Percentiles rank a stretch among this genome's conserved stretches.
phyloP scores from a whole-genome alignment of 1,284 basidiomycete genomes.

The Kwoniella shivajii region DNA sequence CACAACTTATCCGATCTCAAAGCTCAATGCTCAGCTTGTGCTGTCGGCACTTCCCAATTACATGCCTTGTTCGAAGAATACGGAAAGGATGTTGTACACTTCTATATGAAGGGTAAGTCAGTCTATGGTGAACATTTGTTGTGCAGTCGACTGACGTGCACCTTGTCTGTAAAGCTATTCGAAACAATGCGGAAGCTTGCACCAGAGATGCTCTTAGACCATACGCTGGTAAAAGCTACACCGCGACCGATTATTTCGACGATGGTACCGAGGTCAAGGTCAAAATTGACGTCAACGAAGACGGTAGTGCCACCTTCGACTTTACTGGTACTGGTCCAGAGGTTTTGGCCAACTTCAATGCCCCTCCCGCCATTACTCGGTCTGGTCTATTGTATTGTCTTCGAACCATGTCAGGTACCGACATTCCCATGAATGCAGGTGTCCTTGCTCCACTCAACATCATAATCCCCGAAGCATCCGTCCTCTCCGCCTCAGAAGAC shows the following conservation, averaged over 20 bases:
- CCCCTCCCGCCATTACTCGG: slow-evolving; percentile 81
- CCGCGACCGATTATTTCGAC: slow-evolving; percentile 24
- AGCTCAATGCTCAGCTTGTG: slow-evolving; percentile 45
- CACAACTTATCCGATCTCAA: slow-evolving; percentile 19
- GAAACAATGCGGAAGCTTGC: slow-evolving; percentile 19
- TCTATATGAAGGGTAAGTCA: slow-evolving; percentile 71
- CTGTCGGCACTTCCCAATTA: slow-evolving; percentile 43
- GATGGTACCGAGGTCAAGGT: slow-evolving; percentile 56
- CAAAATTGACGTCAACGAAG: slow-evolving; percentile 76
- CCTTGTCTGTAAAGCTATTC: too few species aligned
- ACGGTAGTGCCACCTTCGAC: slow-evolving; percentile 83
- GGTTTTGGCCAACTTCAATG: slow-evolving; percentile 57
- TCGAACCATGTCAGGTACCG: slow-evolving; percentile 85
- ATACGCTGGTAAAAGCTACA: slow-evolving; percentile 51
- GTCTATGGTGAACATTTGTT: background rate
- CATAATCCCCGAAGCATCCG: slow-evolving; percentile 46
- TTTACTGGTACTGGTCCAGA: slow-evolving; percentile 86
- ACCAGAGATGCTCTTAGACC: slow-evolving; percentile 62
- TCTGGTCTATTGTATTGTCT: slow-evolving; percentile 93
- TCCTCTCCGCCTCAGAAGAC: slow-evolving; percentile 78
- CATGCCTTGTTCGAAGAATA: slow-evolving; percentile 41
- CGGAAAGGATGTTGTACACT: slow-evolving; percentile 58
- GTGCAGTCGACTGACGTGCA: too few species aligned
- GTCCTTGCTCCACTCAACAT: slow-evolving; percentile 46
- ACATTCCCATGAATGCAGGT: slow-evolving; percentile 68